Base-by-base conservation (phyloP, 2,329 filamentous ascomycete genomes). In the Pseudopithomyces chartarum region DNA sequence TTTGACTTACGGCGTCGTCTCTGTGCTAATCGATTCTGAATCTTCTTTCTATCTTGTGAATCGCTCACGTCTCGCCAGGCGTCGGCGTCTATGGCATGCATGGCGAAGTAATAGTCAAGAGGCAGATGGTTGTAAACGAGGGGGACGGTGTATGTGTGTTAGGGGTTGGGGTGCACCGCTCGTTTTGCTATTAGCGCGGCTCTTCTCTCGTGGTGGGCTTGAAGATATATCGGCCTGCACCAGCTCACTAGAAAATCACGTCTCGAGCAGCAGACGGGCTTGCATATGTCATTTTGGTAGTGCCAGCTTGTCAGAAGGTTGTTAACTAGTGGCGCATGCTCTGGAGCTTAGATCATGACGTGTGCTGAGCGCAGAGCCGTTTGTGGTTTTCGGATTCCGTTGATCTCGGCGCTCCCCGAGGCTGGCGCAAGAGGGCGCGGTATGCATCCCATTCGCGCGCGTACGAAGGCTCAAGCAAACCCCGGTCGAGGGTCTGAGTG, bases 21-120 rank as follows among this genome's bases (percentile, higher is more conserved):
- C 23, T 54, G 52, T 49, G 52, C 52, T 46, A 54, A 46, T 42
- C 52, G 52, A 36, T 54, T 54, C 44, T 54, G 52, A 22, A 54
- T 54, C 44, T 54, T 54, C 44, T 54, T 54, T 19, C 52, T 48
- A 15, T 54, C 52, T 17, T 49, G 42, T 33, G 52, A 54, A 40
- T 54, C 44, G 52, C 43, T 54, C 22, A 54, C 44, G 22, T 54
- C 43, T 26, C 52, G 52, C 52, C 52, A 54, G n/a, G 44, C 52
- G 36, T 48, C 52, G 36, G 52, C 52, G 38, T 54, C 52, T 38
- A 54, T 54, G 19, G 42, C 40, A 49, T 54, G 44, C 52, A 54
- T 49, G 15, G 39, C 23, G 40, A 34, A 33, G n/a, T 8, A 29
- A 29, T 4, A 29, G 4, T 4, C 26, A 29, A 29, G 26, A 5